phyloP scores from a whole-genome alignment of 208 protist species.

The Trypanosoma platydactyli region DNA sequence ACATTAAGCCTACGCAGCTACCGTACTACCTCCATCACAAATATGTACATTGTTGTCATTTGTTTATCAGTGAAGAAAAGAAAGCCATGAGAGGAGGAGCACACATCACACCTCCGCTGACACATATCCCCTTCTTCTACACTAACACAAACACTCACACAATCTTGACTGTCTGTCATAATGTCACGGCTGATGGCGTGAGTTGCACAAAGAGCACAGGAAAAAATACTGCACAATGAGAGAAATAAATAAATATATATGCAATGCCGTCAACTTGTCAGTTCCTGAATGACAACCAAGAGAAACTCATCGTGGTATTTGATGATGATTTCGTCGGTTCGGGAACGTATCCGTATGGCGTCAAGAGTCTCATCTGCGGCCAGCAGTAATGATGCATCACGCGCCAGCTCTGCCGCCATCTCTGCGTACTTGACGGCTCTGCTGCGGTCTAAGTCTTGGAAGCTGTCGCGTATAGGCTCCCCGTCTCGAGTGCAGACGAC shows the following conservation, averaged over 20 bases:
- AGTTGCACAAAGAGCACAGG: no score
- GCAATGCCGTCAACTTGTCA: slow-evolving; percentile 35
- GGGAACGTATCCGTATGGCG: slow-evolving; percentile 67
- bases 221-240: no score
- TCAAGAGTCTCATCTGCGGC: slow-evolving; percentile 57
- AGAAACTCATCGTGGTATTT: slow-evolving; percentile 74
- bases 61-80: slow-evolving; percentile 18
- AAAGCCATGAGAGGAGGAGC: background rate
- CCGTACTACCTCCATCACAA: background rate
- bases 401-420: slow-evolving; percentile 58
- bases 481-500: slow-evolving; percentile 78
- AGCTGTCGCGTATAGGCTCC: slow-evolving; percentile 78
- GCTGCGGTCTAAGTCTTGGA: slow-evolving; percentile 78
- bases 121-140: no score
- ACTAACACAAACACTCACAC: no score
- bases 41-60: no score
- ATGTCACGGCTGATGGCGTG: no score
- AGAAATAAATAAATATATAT: background rate
- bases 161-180: no score
- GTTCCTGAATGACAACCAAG: slow-evolving; percentile 81
- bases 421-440: slow-evolving; percentile 49
- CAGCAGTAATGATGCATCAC: slow-evolving; percentile 28
- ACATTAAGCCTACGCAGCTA: slow-evolving; percentile 6
- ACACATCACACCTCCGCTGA: no score
- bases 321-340: slow-evolving; percentile 74